Evolutionary conservation across 148 eudicot species (phyloP).

Genomic region (Linanthus parryae): DNA sequence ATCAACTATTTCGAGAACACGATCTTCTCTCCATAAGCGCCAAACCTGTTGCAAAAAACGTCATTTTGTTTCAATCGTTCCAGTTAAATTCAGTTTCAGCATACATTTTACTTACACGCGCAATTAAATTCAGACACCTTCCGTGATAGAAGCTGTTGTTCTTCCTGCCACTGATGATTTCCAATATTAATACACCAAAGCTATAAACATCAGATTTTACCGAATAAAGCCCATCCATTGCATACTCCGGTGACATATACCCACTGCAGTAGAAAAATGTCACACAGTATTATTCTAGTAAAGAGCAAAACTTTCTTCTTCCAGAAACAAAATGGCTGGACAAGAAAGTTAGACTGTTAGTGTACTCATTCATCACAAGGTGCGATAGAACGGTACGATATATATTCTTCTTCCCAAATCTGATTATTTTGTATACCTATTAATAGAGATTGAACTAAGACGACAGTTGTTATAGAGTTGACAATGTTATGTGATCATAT

Average conservation of each 20-base stretch:
- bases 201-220: conserved; percentile 6
- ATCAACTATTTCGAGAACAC: background rate
- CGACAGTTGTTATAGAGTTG: no score
- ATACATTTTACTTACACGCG: background rate
- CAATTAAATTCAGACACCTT: background rate
- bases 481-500: background rate
- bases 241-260: no score
- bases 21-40: no score
- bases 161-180: conserved; percentile 4
- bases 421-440: no score
- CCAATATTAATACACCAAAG: conserved; percentile 2
- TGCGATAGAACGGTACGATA: no score
- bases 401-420: no score
- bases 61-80: background rate
- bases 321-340: no score
- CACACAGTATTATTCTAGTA: background rate
- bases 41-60: background rate
- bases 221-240: conserved; percentile 8
- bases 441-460: no score
- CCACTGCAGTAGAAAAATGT: background rate
- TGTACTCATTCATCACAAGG: no score
- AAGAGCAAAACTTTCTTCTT: no score
- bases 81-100: background rate
- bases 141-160: background rate
- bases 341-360: no score